Conservation (phyloP, 2,329 filamentous ascomycete species). For the Xylaria sp. region DNA sequence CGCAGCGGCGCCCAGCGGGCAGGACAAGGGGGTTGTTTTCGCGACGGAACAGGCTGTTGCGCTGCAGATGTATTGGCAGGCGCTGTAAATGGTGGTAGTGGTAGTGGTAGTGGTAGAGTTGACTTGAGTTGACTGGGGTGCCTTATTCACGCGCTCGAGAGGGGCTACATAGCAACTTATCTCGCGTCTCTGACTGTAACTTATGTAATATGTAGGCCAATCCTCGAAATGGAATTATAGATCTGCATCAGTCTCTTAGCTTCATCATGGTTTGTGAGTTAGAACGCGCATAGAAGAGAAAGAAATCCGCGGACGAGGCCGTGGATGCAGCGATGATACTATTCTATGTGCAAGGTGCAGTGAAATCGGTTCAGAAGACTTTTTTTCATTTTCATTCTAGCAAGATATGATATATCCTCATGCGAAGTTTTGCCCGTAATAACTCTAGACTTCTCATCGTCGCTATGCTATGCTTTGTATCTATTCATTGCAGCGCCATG, state of each 20-base stretch:
- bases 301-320: too few species aligned
- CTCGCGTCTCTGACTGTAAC: background rate
- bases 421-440: background rate
- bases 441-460: background rate
- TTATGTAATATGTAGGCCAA: background rate
- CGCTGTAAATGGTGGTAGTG: constrained; percentile 15
- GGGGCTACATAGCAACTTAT: too few species aligned
- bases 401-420: background rate
- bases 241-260: background rate
- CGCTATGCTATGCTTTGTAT: constrained; percentile 20
- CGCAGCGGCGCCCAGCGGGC: constrained; percentile 25
- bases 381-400: background rate
- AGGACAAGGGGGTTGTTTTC: constrained; percentile 32
- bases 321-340: too few species aligned
- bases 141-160: too few species aligned
- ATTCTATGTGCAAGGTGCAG: background rate
- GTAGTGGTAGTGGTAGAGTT: background rate
- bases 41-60: constrained; percentile 29
- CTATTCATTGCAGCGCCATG: constrained; percentile 1
- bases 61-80: constrained; percentile 35
- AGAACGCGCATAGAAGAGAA: background rate
- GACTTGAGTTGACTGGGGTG: background rate
- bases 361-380: background rate
- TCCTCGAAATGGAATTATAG: background rate
- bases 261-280: background rate